phyloP scores from a whole-genome alignment of 2,329 filamentous ascomycete species.

The Colletotrichum sp. region DNA sequence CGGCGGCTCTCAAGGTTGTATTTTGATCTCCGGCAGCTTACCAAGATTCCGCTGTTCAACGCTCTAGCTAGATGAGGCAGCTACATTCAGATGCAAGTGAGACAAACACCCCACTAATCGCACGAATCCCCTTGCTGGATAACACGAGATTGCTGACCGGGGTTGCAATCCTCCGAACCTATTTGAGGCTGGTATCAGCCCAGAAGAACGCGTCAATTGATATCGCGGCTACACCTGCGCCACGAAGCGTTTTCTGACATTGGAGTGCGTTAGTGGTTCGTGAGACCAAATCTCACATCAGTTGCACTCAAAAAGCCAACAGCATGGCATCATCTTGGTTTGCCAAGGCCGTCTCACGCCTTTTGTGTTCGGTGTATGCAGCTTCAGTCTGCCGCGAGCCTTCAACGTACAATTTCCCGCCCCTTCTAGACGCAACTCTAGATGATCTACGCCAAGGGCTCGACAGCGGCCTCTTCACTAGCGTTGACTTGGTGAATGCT shows the following conservation, averaged over 20 bases:
- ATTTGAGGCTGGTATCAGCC: not conserved
- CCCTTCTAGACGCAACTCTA: not conserved
- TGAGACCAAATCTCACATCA: not conserved
- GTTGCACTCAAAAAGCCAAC: not conserved
- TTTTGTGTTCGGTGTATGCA: not conserved
- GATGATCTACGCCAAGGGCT: conserved; percentile 18
- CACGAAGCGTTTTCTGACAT: not conserved
- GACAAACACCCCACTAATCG: not conserved
- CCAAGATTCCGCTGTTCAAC: rapidly evolving
- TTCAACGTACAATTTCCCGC: not conserved
- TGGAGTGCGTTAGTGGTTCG: not conserved
- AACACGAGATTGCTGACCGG: not conserved
- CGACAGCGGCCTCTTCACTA: conserved; percentile 29
- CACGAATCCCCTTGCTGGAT: not conserved
- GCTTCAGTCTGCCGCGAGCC: not conserved
- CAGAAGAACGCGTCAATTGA: not conserved
- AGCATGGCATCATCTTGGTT: not conserved
- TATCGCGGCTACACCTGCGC: not conserved
- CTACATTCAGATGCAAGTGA: not conserved
- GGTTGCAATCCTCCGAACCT: not conserved
- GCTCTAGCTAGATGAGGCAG: not conserved
- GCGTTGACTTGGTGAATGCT: conserved; percentile 33
- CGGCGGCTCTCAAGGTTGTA: not conserved
- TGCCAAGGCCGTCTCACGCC: not conserved
- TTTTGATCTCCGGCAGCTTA: not conserved